phyloP scores from a whole-genome alignment of 805 yeast species.

The Nakazawaea wyomingensis region DNA sequence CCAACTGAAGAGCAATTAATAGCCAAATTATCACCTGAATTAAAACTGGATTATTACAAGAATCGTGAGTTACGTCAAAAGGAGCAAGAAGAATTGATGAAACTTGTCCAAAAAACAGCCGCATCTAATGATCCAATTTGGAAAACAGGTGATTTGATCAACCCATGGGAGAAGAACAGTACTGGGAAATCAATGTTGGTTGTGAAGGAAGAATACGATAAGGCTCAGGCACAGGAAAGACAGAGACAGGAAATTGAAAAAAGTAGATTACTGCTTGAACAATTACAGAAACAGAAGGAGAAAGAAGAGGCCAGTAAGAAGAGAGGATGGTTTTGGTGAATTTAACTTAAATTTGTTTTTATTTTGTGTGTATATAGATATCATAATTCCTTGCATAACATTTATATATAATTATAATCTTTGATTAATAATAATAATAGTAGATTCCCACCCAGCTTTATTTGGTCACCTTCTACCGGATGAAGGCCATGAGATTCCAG shows the following conservation, averaged over 20 bases:
- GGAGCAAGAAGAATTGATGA: conserved; percentile 69
- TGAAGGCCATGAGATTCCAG: conserved; percentile 8
- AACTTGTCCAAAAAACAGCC: conserved; percentile 57
- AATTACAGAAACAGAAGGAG: conserved; percentile 25
- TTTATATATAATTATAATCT: no score
- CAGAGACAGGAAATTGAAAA: conserved; percentile 34
- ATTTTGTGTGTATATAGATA: no score
- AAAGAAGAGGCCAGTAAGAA: conserved; percentile 24
- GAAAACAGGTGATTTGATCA: conserved; percentile 66
- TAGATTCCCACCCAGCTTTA: no score
- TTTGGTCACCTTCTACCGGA: background rate
- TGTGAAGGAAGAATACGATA: conserved; percentile 40
- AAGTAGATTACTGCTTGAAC: conserved; percentile 33
- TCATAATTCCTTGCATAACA: no score
- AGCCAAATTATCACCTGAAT: conserved; percentile 73
- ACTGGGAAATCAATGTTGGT: conserved; percentile 32
- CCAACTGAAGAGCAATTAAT: conserved; percentile 84
- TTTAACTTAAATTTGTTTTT: background rate
- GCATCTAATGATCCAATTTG: conserved; percentile 74
- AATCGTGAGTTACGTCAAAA: conserved; percentile 55
- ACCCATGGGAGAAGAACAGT: conserved; percentile 60
- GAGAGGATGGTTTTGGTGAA: conserved; percentile 13
- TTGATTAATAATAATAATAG: no score
- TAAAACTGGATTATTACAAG: conserved; percentile 67
- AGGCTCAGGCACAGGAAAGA: conserved; percentile 37